Evolutionary conservation across 148 eudicot species (phyloP).

Genomic region (Silene latifolia): DNA sequence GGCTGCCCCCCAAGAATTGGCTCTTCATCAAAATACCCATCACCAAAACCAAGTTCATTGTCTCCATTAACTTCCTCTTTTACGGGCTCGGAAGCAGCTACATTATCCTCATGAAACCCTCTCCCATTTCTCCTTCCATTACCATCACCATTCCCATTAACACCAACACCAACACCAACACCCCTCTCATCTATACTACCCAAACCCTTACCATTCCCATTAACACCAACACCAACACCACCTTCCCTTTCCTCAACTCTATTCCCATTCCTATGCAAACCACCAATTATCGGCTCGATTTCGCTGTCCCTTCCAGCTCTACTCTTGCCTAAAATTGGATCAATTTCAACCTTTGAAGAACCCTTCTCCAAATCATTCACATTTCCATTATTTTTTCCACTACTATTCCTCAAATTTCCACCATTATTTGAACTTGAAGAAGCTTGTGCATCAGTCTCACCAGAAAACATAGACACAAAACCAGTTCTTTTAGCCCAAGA

Average conservation of each 20-base stretch:
- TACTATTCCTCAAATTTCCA: slow-evolving; percentile 32
- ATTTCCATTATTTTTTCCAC: slow-evolving; percentile 6
- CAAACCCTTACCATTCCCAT: slow-evolving; percentile 35
- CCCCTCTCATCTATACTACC: slow-evolving; percentile 21
- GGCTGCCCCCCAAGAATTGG: slow-evolving; percentile 41
- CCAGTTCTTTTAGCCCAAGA: slow-evolving; percentile 99
- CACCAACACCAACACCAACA: slow-evolving; percentile 24
- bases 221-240: slow-evolving; percentile 23
- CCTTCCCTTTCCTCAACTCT: slow-evolving; percentile 32
- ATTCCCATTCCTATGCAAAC: slow-evolving; percentile 23
- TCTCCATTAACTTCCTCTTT: slow-evolving; percentile 38
- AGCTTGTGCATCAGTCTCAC: slow-evolving; percentile 37
- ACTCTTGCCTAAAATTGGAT: slow-evolving; percentile 60
- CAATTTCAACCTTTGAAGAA: slow-evolving; percentile 68
- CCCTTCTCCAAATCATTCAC: slow-evolving; percentile 45
- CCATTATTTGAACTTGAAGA: slow-evolving; percentile 35
- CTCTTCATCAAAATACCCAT: slow-evolving; percentile 42
- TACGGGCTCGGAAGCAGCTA: slow-evolving; percentile 30
- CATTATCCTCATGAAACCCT: slow-evolving; percentile 26
- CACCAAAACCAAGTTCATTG: slow-evolving; percentile 32
- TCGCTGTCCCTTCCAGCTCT: slow-evolving; percentile 40
- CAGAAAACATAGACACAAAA: slow-evolving; percentile 76
- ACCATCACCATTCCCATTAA: slow-evolving; percentile 34
- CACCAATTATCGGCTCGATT: slow-evolving; percentile 46
- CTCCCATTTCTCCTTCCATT: slow-evolving; percentile 23